phyloP scores from a whole-genome alignment of 2,329 filamentous ascomycete genomes.

The Thielaviopsis punctulata region DNA sequence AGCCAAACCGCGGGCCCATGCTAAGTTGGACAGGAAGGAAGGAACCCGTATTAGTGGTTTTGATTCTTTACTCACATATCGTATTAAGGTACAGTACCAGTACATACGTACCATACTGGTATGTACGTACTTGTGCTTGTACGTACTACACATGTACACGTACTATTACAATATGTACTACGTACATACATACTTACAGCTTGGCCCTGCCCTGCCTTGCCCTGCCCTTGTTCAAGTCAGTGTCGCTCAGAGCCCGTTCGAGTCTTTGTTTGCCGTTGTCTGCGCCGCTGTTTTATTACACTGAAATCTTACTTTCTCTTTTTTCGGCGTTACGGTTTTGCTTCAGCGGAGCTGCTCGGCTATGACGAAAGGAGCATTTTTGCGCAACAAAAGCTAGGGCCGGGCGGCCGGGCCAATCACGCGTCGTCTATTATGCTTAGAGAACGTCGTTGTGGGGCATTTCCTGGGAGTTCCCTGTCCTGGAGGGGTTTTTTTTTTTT shows the following conservation, averaged over 20 bases:
- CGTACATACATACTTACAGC: no score
- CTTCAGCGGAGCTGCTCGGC: constrained; percentile 12
- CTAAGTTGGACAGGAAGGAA: neutral
- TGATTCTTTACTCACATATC: neutral
- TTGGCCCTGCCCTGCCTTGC: no score
- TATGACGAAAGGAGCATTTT: constrained; percentile 12
- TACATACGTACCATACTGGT: no score
- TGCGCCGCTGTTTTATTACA: neutral
- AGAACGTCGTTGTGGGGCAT: constrained; percentile 1
- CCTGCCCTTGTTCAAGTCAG: neutral
- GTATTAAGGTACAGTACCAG: neutral
- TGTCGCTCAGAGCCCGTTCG: no score
- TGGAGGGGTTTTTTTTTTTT: neutral
- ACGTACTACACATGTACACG: no score
- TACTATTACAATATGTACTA: no score
- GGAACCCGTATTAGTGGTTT: neutral
- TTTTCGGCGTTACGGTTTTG: constrained; percentile 13
- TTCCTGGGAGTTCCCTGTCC: constrained; percentile 4
- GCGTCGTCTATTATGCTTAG: constrained; percentile 8
- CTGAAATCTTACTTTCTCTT: neutral
- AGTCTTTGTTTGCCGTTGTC: neutral
- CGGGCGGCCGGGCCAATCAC: constrained; percentile 12
- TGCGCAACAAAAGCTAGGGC: constrained; percentile 4
- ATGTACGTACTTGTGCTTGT: no score
- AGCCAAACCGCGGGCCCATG: neutral